Base-by-base conservation (phyloP, 164 flowering plant species). In the Dillenia suffruticosa region DNA sequence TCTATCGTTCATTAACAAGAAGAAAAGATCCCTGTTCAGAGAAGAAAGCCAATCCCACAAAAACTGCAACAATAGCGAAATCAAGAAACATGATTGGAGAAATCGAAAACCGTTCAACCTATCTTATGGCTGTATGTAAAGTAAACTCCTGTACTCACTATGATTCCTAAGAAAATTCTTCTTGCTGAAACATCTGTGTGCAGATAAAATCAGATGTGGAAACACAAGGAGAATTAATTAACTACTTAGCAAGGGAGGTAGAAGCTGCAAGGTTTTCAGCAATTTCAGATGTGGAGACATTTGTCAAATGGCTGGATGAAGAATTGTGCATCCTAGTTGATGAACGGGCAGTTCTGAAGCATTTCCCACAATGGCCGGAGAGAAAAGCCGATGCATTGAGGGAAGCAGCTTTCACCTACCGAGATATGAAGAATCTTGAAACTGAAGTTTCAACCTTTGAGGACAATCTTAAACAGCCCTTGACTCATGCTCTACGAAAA, bases 291-390 rank as follows among this genome's bases (percentile, higher is more conserved):
- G 90, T 87, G 56, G 90, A 87, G 64, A 69, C 76, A 45, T 90
- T 90, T 54, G 85, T 87, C n/a, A 87, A 79, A 61, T 85, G 93
- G 93, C 71, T 89, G 9, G 93, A 87, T 40, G 74, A 66, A 22
- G 86, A 89, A 56, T 65, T 89, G 26, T 81, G 93, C 6, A 69
- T 77, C 50, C 73, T 89, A 57, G 87, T 85, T 2, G 93, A 89
- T 55, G 96, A 89, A 69, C 78, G 96, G 73, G 92, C 96, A 12
- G 96, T 89, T n/a, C 71, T 87, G 58, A 87, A 84, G 75, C 88
- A 87, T 66, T 90, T 90, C 48, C 83, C 84, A 2, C 77, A 77
- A 14, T 90, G 96, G 96, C 96, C 96, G 8, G 96, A 90, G 68
- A 49, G 77, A 53, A 90, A 90, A 69, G 88, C 90, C 11, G 93